phyloP scores from a whole-genome alignment of 2,329 filamentous ascomycete species.

The Gaeumannomyces sp. region DNA sequence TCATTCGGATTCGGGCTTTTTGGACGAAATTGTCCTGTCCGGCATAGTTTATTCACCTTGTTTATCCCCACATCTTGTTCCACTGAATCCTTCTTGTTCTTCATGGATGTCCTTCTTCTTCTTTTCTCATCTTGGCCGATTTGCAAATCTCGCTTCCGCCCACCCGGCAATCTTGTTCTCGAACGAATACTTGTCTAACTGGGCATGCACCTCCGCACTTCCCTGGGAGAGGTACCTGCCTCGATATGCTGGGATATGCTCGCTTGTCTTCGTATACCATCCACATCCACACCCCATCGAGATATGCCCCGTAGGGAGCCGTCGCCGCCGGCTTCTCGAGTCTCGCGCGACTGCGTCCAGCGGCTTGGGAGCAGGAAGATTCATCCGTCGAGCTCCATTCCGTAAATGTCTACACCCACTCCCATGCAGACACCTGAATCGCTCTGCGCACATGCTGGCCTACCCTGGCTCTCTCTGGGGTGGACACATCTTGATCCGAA shows the following conservation, averaged over 20 bases:
- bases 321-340: background rate
- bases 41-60: background rate
- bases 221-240: too few species aligned
- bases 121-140: background rate
- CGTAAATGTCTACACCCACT: background rate
- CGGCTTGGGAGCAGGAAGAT: background rate
- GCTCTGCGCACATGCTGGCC: background rate
- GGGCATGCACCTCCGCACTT: too few species aligned
- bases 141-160: background rate
- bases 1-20: background rate
- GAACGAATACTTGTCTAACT: background rate
- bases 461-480: background rate
- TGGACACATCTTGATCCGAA: background rate
- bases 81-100: background rate
- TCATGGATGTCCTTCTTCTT: background rate
- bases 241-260: background rate
- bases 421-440: background rate
- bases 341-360: background rate
- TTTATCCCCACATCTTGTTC: background rate
- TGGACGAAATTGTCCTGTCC: background rate
- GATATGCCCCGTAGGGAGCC: background rate
- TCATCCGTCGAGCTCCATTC: background rate
- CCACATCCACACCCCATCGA: background rate
- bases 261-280: background rate
- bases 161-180: background rate